These are phyloP conservation scores for Hymenoscyphus fructigenus DNA, from an alignment of 2,329 filamentous ascomycete genomes.

Conservation along the genomic window DNA sequence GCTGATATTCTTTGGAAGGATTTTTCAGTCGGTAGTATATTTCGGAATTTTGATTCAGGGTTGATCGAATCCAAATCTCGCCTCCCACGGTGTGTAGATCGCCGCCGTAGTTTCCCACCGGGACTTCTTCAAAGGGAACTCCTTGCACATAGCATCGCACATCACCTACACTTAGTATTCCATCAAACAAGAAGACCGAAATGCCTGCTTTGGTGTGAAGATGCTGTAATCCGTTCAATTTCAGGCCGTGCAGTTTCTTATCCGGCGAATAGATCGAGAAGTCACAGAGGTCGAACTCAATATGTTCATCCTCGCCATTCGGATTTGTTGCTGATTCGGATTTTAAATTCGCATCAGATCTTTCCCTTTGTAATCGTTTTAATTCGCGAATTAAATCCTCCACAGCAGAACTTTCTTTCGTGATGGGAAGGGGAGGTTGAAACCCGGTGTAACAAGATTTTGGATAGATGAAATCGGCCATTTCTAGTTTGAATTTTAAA, in stretches of 20 bases:
- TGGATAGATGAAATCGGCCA: conserved; percentile 13
- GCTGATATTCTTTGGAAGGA: conserved; percentile 59
- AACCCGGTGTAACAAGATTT: conserved; percentile 20
- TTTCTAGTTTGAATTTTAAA: not conserved
- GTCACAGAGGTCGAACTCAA: conserved; percentile 53
- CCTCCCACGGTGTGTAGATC: conserved; percentile 47
- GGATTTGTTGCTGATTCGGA: not conserved
- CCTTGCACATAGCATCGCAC: conserved; percentile 49
- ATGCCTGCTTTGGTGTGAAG: conserved; percentile 44
- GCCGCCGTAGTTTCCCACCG: conserved; percentile 65
- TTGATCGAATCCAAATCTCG: conserved; percentile 65
- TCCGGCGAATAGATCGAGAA: conserved; percentile 56
- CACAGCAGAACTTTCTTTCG: conserved; percentile 18
- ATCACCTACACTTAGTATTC: conserved; percentile 50
- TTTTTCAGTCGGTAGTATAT: conserved; percentile 63
- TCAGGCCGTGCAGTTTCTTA: conserved; percentile 38
- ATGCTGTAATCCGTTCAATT: conserved; percentile 56
- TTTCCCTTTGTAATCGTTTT: not conserved
- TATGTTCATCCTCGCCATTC: conserved; percentile 12
- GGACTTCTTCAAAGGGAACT: conserved; percentile 57
- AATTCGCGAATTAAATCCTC: conserved; percentile 15
- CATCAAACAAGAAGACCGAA: conserved; percentile 56
- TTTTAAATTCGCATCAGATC: not conserved
- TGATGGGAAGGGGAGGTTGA: conserved; percentile 17
- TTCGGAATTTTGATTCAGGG: conserved; percentile 38